A percentile compares a stretch with the other conserved stretches of the same genome.
These are phyloP conservation scores for Pseudogymnoascus sp. DNA, from an alignment of 2,329 filamentous ascomycete genomes.

Conservation along the genomic window DNA sequence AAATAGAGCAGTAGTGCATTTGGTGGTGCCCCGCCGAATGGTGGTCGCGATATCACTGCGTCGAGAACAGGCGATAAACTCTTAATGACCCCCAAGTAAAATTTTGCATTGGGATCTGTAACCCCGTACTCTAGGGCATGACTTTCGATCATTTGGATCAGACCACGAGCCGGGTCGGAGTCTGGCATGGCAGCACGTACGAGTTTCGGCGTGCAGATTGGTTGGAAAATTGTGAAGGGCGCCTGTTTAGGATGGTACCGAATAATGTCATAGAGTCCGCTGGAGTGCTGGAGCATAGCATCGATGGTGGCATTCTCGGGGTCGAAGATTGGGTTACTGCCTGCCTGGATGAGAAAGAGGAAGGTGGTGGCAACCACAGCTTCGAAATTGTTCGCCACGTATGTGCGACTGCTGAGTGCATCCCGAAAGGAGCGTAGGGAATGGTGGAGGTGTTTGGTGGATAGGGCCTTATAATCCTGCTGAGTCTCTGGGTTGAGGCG, in stretches of 20 bases:
- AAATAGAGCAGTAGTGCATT: constrained; percentile 15
- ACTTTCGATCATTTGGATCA: not conserved
- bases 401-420: constrained; percentile 8
- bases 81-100: not conserved
- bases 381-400: constrained; percentile 11
- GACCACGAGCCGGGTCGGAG: constrained; percentile 10
- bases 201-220: constrained; percentile 11
- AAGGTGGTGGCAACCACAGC: constrained; percentile 17
- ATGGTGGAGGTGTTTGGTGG: constrained; percentile 13
- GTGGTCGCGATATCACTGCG: not conserved
- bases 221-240: constrained; percentile 8
- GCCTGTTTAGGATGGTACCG: constrained; percentile 2
- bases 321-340: not conserved
- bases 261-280: constrained; percentile 14
- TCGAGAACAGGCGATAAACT: not conserved
- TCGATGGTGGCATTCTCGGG: constrained; percentile 8
- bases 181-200: constrained; percentile 10
- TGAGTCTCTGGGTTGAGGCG: not conserved
- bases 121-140: not conserved
- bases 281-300: constrained; percentile 14
- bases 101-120: not conserved
- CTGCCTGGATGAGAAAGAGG: constrained; percentile 13
- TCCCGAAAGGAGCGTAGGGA: constrained; percentile 14
- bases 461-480: constrained; percentile 10
- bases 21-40: not conserved